Evolutionary conservation across 257 asterid genomes (phyloP).

Genomic region (Dorcoceras hygrometricum): DNA sequence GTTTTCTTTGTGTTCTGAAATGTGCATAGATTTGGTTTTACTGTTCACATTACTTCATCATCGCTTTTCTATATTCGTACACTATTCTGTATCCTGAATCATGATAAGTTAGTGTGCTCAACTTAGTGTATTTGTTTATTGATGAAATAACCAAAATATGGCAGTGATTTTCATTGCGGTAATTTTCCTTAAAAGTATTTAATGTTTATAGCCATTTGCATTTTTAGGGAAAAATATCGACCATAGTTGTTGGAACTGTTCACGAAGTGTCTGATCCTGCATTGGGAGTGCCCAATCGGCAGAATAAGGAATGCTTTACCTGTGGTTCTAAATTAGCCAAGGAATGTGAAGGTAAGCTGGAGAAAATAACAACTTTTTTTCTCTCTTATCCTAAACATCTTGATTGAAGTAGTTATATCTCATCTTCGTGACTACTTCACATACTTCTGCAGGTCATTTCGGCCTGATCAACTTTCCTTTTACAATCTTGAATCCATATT

Average conservation of each 20-base stretch:
- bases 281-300: slow-evolving; percentile 62
- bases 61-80: neutral
- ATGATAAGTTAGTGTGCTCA: neutral
- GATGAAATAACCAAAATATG: too few species aligned
- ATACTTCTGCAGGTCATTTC: slow-evolving; percentile 77
- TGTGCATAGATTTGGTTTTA: too few species aligned
- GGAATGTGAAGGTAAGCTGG: slow-evolving; percentile 76
- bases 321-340: slow-evolving; percentile 66
- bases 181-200: neutral
- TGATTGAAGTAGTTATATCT: slow-evolving; percentile 12
- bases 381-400: slow-evolving; percentile 13
- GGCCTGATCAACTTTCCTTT: slow-evolving; percentile 68
- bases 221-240: slow-evolving; percentile 54
- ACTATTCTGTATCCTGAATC: neutral
- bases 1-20: neutral
- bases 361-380: slow-evolving; percentile 20
- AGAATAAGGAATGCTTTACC: slow-evolving; percentile 55
- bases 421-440: neutral
- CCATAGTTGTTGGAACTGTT: slow-evolving; percentile 42
- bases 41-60: neutral
- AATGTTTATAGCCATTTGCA: slow-evolving; percentile 25
- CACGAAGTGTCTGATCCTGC: slow-evolving; percentile 89
- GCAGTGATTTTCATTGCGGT: neutral
- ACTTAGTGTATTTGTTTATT: neutral
- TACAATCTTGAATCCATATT: slow-evolving; percentile 79